These are phyloP conservation scores for Trichoderma atroviride DNA, from an alignment of 2,329 filamentous ascomycete species.

Conservation along the genomic window DNA sequence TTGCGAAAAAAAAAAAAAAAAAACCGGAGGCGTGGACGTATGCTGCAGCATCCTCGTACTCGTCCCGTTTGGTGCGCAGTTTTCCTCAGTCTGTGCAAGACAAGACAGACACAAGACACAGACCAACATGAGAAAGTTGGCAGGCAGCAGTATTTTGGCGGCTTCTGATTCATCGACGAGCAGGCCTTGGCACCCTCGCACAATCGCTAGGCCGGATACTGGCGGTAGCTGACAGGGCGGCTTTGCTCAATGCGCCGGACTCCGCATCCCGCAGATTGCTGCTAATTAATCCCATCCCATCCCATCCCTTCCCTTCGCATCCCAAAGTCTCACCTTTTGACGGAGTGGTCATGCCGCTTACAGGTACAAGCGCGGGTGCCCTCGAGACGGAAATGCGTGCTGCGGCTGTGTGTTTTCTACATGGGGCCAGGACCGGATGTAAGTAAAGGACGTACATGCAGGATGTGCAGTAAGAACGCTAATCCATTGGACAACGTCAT, in stretches of 20 bases:
- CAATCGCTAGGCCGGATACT: background rate
- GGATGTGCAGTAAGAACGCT: background rate
- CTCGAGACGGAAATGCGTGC: background rate
- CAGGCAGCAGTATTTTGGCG: conserved; percentile 23
- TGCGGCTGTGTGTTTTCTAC: background rate
- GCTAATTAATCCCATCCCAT: conserved; percentile 1
- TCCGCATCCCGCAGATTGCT: background rate
- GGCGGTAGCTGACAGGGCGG: conserved; percentile 7
- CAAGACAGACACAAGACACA: conserved; percentile 2
- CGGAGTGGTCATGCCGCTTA: conserved; percentile 4
- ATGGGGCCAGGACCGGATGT: background rate
- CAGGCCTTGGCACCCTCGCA: conserved; percentile 16
- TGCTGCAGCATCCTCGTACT: background rate
- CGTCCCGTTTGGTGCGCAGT: conserved; percentile 1
- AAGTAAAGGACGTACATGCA: background rate
- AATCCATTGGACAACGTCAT: conserved; percentile 21
- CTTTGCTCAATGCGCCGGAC: background rate
- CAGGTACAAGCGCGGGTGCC: background rate
- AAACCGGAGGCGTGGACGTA: background rate
- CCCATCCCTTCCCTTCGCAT: background rate
- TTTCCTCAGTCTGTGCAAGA: conserved; percentile 10
- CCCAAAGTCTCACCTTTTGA: conserved; percentile 3
- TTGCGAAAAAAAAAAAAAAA: background rate
- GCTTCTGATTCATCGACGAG: conserved; percentile 19
- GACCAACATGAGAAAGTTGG: background rate